Base-by-base conservation (phyloP, 768 basidiomycete genomes). In the Naematelia encephala region DNA sequence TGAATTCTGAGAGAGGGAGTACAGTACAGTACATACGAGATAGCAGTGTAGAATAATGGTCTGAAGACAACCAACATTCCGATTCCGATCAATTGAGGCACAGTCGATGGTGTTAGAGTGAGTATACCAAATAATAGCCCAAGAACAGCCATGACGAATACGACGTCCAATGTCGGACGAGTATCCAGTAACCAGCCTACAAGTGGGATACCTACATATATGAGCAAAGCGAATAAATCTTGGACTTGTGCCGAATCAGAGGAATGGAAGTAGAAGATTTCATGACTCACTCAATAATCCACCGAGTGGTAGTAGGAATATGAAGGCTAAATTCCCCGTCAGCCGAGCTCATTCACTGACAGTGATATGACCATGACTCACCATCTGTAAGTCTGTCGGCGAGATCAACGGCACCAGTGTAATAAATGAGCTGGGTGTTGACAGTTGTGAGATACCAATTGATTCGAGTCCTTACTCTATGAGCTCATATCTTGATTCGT, bases 371-470 rank as follows among this genome's bases (percentile, higher is more conserved):
- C 3, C 19, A 5, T 1, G 29, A 45, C 64, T 44, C 23, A 64
- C 68, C 68, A 51, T 66, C 62, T 0, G 74, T 71, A 28, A 79
- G 60, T 11, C 47, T 56, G 28, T 74, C 66, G 4, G 78, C 78
- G 42, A 74, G 42, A 3, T 51, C 57, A 5, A 26, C 54, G 39
- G 70, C 63, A 16, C 68, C 68, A 3, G 78, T 70, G 57, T 74
- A 79, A 55, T 62, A 77, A 23, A 67, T 48, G 8, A 79, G 66
- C 59, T 78, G 78, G 13, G 64, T 59, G 29, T 62, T 61, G 21
- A 75, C 74, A 11, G 78, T 76, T 43, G 73, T 70, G 28, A 79
- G 72, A 57, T 73, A 77, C 65, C 69, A 79, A 63, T 79, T 79
- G 67, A 78, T 79, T 2, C 79, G 67, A 21, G 70, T 64, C 67